Conservation (phyloP, 192 early-diverging fungal species). For the Mortierella alpina region DNA sequence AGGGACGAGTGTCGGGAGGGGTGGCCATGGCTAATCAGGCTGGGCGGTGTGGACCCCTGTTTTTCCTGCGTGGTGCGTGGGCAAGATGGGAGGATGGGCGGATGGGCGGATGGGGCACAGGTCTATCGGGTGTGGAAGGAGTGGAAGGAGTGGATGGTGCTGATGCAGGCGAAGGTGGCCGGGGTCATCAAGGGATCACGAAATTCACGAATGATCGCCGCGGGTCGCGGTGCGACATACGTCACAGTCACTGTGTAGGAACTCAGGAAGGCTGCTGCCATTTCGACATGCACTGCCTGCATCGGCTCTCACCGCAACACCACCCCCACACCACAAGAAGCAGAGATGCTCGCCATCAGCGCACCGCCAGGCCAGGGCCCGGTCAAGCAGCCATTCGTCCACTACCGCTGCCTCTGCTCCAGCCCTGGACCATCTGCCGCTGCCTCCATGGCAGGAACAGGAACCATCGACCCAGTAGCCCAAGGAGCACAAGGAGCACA, state of each 20-base stretch:
- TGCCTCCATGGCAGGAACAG: not conserved
- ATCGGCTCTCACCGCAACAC: too few species aligned
- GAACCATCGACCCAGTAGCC: slow-evolving; percentile 4
- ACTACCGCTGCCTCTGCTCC: slow-evolving; percentile 50
- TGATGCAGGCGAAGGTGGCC: not conserved
- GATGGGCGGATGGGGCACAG: too few species aligned
- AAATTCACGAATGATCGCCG: too few species aligned
- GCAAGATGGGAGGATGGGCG: not conserved
- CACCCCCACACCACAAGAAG: not conserved
- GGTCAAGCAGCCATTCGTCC: slow-evolving; percentile 32
- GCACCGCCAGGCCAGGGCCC: slow-evolving; percentile 42
- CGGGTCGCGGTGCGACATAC: too few species aligned
- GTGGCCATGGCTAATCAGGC: slow-evolving; percentile 17
- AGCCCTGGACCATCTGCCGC: slow-evolving; percentile 22
- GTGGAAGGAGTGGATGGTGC: not conserved
- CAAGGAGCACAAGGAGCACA: not conserved
- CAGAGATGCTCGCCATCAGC: slow-evolving; percentile 42
- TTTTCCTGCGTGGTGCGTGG: not conserved
- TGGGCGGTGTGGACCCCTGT: too few species aligned
- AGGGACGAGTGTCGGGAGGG: slow-evolving; percentile 42
- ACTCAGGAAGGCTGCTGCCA: too few species aligned
- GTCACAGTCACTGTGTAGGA: too few species aligned
- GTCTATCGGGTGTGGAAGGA: not conserved
- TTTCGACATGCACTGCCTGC: too few species aligned
- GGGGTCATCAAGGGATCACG: not conserved